Conservation (phyloP, 495 filamentous ascomycete genomes). For the Schizothecium vesticola region DNA sequence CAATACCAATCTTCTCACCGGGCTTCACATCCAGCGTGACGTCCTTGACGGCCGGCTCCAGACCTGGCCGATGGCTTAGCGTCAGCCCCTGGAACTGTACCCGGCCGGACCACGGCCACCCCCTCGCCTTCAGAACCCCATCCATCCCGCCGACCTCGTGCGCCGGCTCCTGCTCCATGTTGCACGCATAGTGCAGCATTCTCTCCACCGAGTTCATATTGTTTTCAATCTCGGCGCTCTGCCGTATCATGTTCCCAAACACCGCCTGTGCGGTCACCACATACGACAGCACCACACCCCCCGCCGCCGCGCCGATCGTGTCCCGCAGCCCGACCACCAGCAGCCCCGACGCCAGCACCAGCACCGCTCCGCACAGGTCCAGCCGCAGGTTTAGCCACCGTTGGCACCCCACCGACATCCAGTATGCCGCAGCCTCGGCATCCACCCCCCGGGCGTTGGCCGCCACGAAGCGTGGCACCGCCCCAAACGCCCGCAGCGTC, state of each 20-base stretch:
- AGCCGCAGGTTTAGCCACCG: no score
- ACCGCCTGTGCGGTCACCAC: slow-evolving; percentile 16
- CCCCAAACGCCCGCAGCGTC: no score
- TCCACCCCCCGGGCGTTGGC: no score
- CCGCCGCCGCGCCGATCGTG: slow-evolving; percentile 55
- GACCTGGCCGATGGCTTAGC: slow-evolving; percentile 35
- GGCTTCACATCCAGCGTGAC: not conserved
- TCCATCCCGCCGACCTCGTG: slow-evolving; percentile 31
- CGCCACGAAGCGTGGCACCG: no score
- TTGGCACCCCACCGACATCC: no score
- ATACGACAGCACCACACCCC: slow-evolving; percentile 37
- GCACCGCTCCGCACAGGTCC: no score
- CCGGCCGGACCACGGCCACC: slow-evolving; percentile 41
- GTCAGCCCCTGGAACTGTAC: slow-evolving; percentile 38
- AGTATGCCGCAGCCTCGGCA: no score
- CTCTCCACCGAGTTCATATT: slow-evolving; percentile 39
- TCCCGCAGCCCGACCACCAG: slow-evolving; percentile 50
- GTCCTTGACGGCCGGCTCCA: slow-evolving; percentile 23
- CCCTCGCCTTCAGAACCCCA: slow-evolving; percentile 31
- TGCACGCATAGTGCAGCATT: slow-evolving; percentile 37
- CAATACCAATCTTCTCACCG: slow-evolving; percentile 43
- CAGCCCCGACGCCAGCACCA: no score
- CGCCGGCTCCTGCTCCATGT: no score
- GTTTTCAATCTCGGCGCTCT: slow-evolving; percentile 41
- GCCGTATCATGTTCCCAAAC: slow-evolving; percentile 53